Conservation (phyloP, 805 yeast genomes). For the Sugiyamaella chiloensis region DNA sequence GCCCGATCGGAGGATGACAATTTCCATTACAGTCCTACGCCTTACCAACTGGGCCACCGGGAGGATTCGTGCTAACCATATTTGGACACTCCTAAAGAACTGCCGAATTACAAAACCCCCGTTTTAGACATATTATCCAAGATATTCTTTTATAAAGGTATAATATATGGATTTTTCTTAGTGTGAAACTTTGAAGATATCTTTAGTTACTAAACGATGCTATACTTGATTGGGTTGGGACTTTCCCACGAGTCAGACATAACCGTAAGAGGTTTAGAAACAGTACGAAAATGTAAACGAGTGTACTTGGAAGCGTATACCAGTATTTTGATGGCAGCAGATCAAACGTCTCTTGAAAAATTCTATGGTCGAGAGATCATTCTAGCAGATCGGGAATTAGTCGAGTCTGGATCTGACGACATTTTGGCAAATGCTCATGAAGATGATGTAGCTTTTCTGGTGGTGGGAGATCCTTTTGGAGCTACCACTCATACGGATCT, state of each 20-base stretch:
- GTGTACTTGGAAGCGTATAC: slow-evolving; percentile 97
- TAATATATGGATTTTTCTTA: too few relatives aligned
- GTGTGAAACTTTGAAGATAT: background rate
- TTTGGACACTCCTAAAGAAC: too few relatives aligned
- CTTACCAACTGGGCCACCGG: slow-evolving; percentile 29
- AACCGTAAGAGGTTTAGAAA: slow-evolving; percentile 89
- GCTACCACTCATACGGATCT: slow-evolving; percentile 98
- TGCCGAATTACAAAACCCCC: too few relatives aligned
- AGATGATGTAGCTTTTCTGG: slow-evolving; percentile 89
- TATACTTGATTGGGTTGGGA: slow-evolving; percentile 89
- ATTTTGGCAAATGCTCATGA: slow-evolving; percentile 72
- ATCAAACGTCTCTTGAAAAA: slow-evolving; percentile 65
- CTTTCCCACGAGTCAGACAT: slow-evolving; percentile 85
- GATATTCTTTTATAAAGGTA: too few relatives aligned
- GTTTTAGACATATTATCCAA: too few relatives aligned
- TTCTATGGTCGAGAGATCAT: slow-evolving; percentile 83
- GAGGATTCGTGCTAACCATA: slow-evolving; percentile 17
- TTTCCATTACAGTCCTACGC: slow-evolving; percentile 26
- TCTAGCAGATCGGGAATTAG: slow-evolving; percentile 92
- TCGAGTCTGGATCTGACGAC: slow-evolving; percentile 81
- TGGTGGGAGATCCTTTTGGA: slow-evolving; percentile 97
- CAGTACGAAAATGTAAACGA: slow-evolving; percentile 75
- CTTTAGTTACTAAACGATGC: slow-evolving; percentile 45
- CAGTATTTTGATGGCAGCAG: slow-evolving; percentile 91
- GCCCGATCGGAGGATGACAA: slow-evolving; percentile 28